A percentile compares a stretch with the other conserved stretches of the same genome.
phyloP scores from a whole-genome alignment of 2,329 filamentous ascomycete genomes.

The Aureobasidium sp. region DNA sequence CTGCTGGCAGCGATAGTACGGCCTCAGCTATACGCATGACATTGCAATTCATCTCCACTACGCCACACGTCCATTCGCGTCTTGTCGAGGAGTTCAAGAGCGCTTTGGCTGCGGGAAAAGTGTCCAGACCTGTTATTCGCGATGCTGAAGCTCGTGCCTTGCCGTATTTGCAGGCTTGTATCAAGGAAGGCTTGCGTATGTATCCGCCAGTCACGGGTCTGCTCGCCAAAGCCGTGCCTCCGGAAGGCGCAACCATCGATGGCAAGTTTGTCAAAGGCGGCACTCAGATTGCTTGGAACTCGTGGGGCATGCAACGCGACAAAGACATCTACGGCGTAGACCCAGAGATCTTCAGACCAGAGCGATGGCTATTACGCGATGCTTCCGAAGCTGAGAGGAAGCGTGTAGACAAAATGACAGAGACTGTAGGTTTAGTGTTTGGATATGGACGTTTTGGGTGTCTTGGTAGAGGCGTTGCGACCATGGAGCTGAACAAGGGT shows the following conservation, averaged over 20 bases:
- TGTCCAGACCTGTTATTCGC: constrained; percentile 40
- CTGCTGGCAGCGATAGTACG: constrained; percentile 52
- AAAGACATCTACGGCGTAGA: constrained; percentile 30
- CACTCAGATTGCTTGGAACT: constrained; percentile 31
- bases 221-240: constrained; percentile 28
- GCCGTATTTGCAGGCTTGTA: constrained; percentile 38
- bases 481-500: constrained; percentile 32
- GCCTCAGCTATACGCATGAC: constrained; percentile 47
- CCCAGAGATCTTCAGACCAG: constrained; percentile 29
- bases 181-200: constrained; percentile 40
- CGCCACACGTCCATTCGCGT: constrained; percentile 36
- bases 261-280: constrained; percentile 29
- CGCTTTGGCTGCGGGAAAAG: constrained; percentile 29
- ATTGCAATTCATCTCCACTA: constrained; percentile 45
- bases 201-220: constrained; percentile 35
- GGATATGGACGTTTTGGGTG: constrained; percentile 30
- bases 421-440: constrained; percentile 28
- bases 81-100: constrained; percentile 40
- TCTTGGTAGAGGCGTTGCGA: constrained; percentile 29
- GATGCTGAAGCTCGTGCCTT: constrained; percentile 36
- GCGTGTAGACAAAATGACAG: constrained; percentile 26
- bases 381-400: constrained; percentile 21
- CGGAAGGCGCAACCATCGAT: constrained; percentile 26
- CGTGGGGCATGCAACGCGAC: constrained; percentile 30
- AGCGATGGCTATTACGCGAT: constrained; percentile 28